Conservation (phyloP, 2,329 filamentous ascomycete genomes). For the Hyphodiscus sp. region DNA sequence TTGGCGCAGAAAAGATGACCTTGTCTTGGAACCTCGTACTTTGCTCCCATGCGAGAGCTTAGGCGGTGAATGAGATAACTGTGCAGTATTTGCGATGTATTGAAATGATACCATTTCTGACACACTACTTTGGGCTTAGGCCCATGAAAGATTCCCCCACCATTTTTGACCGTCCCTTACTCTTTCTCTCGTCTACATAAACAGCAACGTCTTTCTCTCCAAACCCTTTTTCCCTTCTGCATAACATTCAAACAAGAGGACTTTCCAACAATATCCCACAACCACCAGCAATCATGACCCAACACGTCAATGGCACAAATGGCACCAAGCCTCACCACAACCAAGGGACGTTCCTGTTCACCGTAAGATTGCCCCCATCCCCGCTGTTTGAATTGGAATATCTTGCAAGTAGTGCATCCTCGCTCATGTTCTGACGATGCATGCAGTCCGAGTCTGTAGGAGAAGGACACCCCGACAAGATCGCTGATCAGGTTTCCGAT, state of each 20-base stretch:
- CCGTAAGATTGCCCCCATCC: slow-evolving; percentile 42
- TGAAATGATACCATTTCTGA: too few species aligned
- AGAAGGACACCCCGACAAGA: slow-evolving; percentile 93
- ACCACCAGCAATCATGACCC: slow-evolving; percentile 52
- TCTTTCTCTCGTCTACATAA: neutral
- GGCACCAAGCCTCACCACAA: slow-evolving; percentile 45
- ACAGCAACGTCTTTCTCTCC: slow-evolving; percentile 1
- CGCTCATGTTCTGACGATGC: slow-evolving; percentile 10
- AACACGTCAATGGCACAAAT: slow-evolving; percentile 39
- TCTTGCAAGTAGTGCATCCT: neutral
- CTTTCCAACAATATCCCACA: slow-evolving; percentile 34
- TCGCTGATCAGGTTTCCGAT: slow-evolving; percentile 96
- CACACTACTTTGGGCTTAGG: too few species aligned
- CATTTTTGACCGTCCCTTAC: slow-evolving; percentile 1
- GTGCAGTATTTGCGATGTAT: too few species aligned
- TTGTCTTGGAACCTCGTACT: too few species aligned
- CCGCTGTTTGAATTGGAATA: neutral
- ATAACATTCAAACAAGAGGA: neutral
- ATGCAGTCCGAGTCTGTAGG: slow-evolving; percentile 75
- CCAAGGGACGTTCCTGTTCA: slow-evolving; percentile 76
- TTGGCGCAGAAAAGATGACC: too few species aligned
- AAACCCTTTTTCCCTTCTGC: slow-evolving; percentile 25
- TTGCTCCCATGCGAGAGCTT: too few species aligned
- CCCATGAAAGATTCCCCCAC: neutral
- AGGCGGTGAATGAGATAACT: too few species aligned